These are phyloP conservation scores for Glebionis coronaria DNA, from an alignment of 129 eudicot genomes.

Conservation along the genomic window DNA sequence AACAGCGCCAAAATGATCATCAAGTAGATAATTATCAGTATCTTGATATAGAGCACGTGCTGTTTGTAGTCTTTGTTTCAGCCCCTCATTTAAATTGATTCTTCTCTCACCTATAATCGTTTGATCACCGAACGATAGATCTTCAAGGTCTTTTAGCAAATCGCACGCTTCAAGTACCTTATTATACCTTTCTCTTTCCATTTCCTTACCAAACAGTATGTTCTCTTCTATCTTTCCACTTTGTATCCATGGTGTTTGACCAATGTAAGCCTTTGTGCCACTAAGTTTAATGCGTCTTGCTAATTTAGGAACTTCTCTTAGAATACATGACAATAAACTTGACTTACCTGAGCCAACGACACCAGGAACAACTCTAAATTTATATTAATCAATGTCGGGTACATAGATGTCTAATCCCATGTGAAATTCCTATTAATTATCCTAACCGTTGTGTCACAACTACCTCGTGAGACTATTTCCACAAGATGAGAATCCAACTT, in stretches of 20 bases:
- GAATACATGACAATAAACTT: constrained; percentile 81
- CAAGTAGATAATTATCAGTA: constrained; percentile 84
- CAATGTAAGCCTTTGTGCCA: constrained; percentile 81
- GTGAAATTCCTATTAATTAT: constrained; percentile 55
- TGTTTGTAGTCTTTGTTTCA: constrained; percentile 89
- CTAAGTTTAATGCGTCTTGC: constrained; percentile 54
- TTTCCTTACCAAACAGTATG: too few species aligned
- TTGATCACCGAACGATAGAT: constrained; percentile 76
- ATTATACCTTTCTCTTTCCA: too few species aligned
- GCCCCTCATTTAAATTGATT: constrained; percentile 90
- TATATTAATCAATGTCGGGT: constrained; percentile 55
- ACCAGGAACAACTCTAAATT: constrained; percentile 48
- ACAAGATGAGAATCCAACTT: constrained; percentile 48
- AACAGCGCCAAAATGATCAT: constrained; percentile 97
- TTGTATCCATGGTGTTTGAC: too few species aligned
- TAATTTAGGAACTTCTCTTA: constrained; percentile 72
- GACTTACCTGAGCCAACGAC: constrained; percentile 84
- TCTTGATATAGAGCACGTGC: constrained; percentile 91
- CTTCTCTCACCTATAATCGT: constrained; percentile 94
- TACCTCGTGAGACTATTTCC: constrained; percentile 46
- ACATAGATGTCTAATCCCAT: constrained; percentile 49
- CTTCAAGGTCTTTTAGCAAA: constrained; percentile 71
- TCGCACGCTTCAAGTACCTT: constrained; percentile 91
- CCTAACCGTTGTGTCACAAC: constrained; percentile 48
- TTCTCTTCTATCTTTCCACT: too few species aligned